Conservation (phyloP, 805 yeast genomes). For the Komagataella populi region DNA sequence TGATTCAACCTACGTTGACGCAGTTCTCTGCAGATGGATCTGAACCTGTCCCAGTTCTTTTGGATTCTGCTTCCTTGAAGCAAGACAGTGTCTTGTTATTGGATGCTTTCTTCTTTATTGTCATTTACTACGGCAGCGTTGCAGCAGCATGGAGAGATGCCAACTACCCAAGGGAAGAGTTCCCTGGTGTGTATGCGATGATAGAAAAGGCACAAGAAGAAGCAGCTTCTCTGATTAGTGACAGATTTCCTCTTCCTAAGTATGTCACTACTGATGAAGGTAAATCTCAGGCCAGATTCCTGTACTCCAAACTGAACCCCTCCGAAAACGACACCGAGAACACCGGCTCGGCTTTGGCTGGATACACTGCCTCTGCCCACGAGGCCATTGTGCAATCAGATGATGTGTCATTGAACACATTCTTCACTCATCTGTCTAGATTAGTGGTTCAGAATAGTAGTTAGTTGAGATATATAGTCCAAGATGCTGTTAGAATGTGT, state of each 20-base stretch:
- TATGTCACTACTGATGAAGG: conserved; percentile 97
- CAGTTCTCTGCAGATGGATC: conserved; percentile 65
- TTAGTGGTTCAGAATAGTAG: conserved; percentile 49
- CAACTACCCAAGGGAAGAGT: conserved; percentile 88
- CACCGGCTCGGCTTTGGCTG: conserved; percentile 33
- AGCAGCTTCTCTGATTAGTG: conserved; percentile 82
- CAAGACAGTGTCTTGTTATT: conserved; percentile 78
- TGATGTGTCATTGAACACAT: conserved; percentile 88
- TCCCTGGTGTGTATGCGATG: conserved; percentile 74
- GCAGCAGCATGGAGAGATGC: conserved; percentile 95
- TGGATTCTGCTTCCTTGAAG: conserved; percentile 86
- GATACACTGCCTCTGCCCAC: conserved; percentile 23
- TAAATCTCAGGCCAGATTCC: conserved; percentile 95
- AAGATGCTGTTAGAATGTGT: not conserved
- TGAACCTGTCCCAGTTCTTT: conserved; percentile 83
- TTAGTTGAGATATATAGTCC: conserved; percentile 1
- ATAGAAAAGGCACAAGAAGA: conserved; percentile 84
- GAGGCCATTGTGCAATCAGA: conserved; percentile 80
- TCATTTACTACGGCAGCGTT: conserved; percentile 89
- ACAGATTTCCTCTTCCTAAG: conserved; percentile 95
- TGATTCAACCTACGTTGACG: conserved; percentile 95
- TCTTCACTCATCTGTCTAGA: conserved; percentile 89
- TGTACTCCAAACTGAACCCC: conserved; percentile 90
- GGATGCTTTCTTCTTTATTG: conserved; percentile 94
- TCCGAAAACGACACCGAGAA: conserved; percentile 49